Evolutionary conservation across 805 yeast genomes (phyloP), one percentile per base, ranked within the genome.

Genomic region (Ogataea nonfermentans): DNA sequence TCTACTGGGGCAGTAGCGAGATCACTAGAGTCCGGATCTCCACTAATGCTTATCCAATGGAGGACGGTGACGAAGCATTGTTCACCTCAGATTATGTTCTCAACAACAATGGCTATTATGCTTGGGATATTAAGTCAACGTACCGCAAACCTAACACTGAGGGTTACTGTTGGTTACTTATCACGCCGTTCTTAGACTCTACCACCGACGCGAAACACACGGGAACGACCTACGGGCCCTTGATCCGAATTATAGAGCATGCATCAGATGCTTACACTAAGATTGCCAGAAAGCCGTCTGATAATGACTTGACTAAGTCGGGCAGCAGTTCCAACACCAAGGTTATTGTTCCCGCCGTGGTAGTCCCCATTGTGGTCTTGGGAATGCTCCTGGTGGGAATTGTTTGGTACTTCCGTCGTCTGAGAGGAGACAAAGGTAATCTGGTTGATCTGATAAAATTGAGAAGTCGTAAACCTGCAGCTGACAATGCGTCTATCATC

Each of bases 291-390:
- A 59, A 67, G 6, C 74, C 73, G 20, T 65, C 72, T 0, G 75
- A 70, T 32, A 67, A 65, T 37, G 63, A 59, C 6, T 40, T 42
- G n/a, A 14, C 24, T 13, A 28, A 43, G n/a, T 32, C 52, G 28
- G 41, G 35, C 1, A 36, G 46, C 4, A 28, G 33, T 16, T 46
- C 31, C 22, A 59, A 61, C 1, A 61, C 58, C 12, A 59, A 57
- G 37, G 53, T 50, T 2, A 64, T 68, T 30, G 71, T 63, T 10
- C 72, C 73, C 36, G 71, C 72, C 10, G 72, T 69, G 10, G 62
- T 68, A 15, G 68, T 68, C 9, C 73, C 73, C 32, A 65, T 69
- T 6, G 59, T 67, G 9, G 67, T 55, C 3, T 54, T 62, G 14
- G 44, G 52, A 14, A 46, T 52, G 1, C 50, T 68, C 24, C 56